Percentiles rank a stretch among this genome's conserved stretches.
phyloP scores from a whole-genome alignment of 2,329 filamentous ascomycete genomes.

The Emericellopsis cladophorae region DNA sequence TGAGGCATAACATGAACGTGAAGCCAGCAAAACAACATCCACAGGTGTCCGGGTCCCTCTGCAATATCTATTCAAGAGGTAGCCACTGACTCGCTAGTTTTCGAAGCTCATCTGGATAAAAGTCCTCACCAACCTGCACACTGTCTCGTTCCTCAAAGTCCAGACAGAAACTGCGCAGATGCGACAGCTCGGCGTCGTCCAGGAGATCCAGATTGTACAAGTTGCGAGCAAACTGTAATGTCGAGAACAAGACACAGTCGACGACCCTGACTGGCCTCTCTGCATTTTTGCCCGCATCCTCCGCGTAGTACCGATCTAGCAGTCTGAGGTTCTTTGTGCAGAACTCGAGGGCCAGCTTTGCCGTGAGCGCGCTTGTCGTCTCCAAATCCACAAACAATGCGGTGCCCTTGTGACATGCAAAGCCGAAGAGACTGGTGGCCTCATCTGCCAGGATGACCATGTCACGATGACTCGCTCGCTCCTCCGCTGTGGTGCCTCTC shows the following conservation, averaged over 20 bases:
- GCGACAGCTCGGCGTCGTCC: slow-evolving; percentile 14
- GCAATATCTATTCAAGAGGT: not conserved
- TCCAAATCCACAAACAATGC: not conserved
- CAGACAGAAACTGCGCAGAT: not conserved
- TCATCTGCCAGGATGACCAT: not conserved
- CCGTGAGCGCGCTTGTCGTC: not conserved
- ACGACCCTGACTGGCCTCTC: not conserved
- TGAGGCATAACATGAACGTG: not conserved
- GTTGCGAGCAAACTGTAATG: not conserved
- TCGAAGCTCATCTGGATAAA: not conserved
- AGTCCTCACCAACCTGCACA: not conserved
- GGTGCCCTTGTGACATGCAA: slow-evolving; percentile 1
- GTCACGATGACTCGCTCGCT: not conserved
- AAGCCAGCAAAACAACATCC: not conserved
- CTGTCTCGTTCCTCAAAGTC: not conserved
- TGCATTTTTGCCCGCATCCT: not conserved
- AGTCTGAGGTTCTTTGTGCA: not conserved
- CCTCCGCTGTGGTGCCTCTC: not conserved
- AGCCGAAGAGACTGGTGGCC: not conserved
- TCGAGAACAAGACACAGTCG: slow-evolving; percentile 1
- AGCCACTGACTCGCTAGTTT: not conserved
- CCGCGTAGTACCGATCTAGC: not conserved
- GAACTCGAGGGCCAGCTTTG: not conserved
- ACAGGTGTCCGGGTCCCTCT: not conserved
- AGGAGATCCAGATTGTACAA: not conserved